Base-by-base conservation (phyloP, 345 rosid species). In the Syzygium grande region DNA sequence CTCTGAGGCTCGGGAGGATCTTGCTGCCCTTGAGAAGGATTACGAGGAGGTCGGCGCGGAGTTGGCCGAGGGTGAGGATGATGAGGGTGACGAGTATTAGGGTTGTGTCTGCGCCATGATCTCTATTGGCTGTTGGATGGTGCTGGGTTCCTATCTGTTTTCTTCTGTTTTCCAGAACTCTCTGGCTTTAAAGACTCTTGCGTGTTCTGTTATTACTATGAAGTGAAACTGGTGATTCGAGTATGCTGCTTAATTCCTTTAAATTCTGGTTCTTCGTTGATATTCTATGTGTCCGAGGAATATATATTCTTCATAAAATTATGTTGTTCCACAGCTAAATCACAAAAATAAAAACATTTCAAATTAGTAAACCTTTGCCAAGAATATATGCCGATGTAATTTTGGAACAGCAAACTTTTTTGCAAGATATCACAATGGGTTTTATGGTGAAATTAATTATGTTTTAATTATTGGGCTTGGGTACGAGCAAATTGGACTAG, bases 1-100 rank as follows among this genome's bases (percentile, higher is more conserved):
- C 91, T 95, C 96, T 0, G 97, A 95, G 87, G 97, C 97, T 63
- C 95, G 97, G 54, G 97, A 95, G 91, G 97, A 95, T 90, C 93
- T 95, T n/a, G 96, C 96, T 15, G 96, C 97, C 1, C 89, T 95
- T 52, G 97, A 94, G 96, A 94, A 94, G 91, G 97, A 94, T 88
- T 95, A 95, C 0, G 97, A 94, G 90, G 97, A 95, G 89, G 97
- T 95, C 3, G 97, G 97, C 85, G 97, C 97, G 4, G 97, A 95
- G 92, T 92, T 94, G 13, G 95, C 94, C 5, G 96, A 95, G 84
- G 96, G 93, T 11, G 97, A 94, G 34, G 96, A 95, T 34, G 97
- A 93, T 1, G 94, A 92, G 19, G 93, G 89, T 10, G 96, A 93
- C 0, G 86, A 84, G 43, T 84, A 84, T 8, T 84, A 56, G 21